Percentiles rank a stretch among this genome's conserved stretches.
These are phyloP conservation scores for Onygena corvina DNA, from an alignment of 2,329 filamentous ascomycete genomes.

Conservation along the genomic window DNA sequence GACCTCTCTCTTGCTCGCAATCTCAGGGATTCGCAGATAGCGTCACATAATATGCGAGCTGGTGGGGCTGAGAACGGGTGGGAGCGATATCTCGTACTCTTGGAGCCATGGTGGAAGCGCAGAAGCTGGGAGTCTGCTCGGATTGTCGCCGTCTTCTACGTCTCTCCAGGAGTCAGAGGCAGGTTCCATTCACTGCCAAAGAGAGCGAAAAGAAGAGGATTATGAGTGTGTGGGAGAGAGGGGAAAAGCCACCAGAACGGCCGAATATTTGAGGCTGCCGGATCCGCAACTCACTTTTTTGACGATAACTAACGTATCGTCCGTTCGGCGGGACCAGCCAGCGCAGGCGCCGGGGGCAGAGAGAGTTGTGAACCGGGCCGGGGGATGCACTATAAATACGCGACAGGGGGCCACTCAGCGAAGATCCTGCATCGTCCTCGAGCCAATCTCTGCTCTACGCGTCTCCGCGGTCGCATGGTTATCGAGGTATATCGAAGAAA, in stretches of 20 bases:
- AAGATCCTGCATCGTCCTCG: background rate
- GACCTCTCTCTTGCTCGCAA: background rate
- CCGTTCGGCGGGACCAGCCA: background rate
- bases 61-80: background rate
- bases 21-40: background rate
- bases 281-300: background rate
- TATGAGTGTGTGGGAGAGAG: background rate
- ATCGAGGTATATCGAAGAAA: too few species aligned
- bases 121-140: background rate
- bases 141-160: background rate
- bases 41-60: constrained; percentile 4
- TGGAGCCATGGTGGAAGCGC: constrained; percentile 10
- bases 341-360: too few species aligned
- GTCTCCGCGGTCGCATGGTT: background rate
- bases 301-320: too few species aligned
- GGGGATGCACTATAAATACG: background rate
- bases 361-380: background rate
- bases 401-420: background rate
- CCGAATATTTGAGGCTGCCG: background rate
- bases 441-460: background rate
- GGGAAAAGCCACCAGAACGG: background rate
- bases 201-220: background rate
- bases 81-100: constrained; percentile 8
- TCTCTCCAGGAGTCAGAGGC: background rate
- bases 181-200: background rate